Base-by-base conservation (phyloP, 1,284 basidiomycete genomes). In the Sporisorium sorghi region DNA sequence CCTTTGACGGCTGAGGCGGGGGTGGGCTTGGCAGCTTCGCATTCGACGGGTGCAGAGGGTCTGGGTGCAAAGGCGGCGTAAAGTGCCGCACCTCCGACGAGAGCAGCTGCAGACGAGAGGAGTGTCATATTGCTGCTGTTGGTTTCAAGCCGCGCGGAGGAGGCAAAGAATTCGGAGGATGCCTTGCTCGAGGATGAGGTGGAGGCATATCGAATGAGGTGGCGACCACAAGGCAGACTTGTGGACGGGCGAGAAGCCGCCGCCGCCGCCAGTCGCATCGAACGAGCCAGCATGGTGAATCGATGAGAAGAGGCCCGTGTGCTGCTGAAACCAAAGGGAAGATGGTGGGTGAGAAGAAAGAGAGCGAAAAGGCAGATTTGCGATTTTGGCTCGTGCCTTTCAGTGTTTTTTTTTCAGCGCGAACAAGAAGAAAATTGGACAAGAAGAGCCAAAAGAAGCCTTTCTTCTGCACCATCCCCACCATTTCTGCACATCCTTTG, bases 1-100 rank as follows among this genome's bases (percentile, higher is more conserved):
- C 73, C 73, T 43, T 76, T 76, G 51, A 59, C 24, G 30, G 58
- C 37, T 1, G 73, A 76, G 12, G 63, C 65, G 0, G 55, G 60
- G 0, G 73, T 76, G 1, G 73, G 73, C 46, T 58, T 55, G 28
- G 69, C 66, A 19, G 66, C 54, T 19, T 73, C 61, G 19, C 71
- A 73, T 51, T 68, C 46, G 2, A 74, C 10, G 2, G 61, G 59
- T 1, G 62, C 54, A 2, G 54, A 52, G 9, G 53, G 5, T 15
- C 15, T 37, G n/a, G 64, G 49, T 12, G 46, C 35, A 7, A 58
- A 42, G 2, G 50, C 17, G 11, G 58, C 37, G 48, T 65, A 61
- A 2, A 73, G 51, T 7, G 64, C 70, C 23, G 54, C 12, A 17
- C 54, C 55, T 15, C 58, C 61, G 14, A 64, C 28, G 7, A 73